A percentile compares a stretch with the other conserved stretches of the same genome.
These are phyloP conservation scores for Auricularia heimuer DNA, from an alignment of 768 basidiomycete species.

Conservation along the genomic window DNA sequence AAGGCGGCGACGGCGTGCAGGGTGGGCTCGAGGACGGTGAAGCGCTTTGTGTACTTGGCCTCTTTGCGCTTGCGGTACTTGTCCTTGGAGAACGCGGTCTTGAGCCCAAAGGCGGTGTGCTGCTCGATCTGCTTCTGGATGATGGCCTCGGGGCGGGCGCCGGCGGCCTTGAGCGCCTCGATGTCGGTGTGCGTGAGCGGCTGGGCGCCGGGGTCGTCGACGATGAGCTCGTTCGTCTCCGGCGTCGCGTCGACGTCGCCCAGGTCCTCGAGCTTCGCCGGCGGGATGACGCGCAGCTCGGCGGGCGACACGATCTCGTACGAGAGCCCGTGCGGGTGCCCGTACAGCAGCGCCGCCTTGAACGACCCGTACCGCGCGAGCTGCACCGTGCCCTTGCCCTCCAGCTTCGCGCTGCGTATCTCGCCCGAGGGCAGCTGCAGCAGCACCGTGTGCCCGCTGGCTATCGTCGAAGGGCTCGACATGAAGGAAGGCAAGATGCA, in stretches of 20 bases:
- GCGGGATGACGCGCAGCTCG: constrained; percentile 51
- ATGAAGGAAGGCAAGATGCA: not conserved
- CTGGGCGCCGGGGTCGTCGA: constrained; percentile 76
- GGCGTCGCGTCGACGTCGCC: constrained; percentile 75
- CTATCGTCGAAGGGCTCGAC: constrained; percentile 28
- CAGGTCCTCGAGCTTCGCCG: constrained; percentile 64
- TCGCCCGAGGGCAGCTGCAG: constrained; percentile 72
- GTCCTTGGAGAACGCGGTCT: constrained; percentile 98
- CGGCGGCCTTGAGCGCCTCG: constrained; percentile 68
- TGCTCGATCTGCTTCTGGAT: constrained; percentile 89
- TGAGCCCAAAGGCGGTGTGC: constrained; percentile 84
- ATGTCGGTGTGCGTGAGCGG: constrained; percentile 80
- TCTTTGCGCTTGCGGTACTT: constrained; percentile 96
- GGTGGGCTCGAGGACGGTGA: constrained; percentile 76
- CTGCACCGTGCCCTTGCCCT: constrained; percentile 57
- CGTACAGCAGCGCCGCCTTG: constrained; percentile 62
- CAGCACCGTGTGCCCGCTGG: constrained; percentile 67
- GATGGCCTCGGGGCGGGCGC: constrained; percentile 85
- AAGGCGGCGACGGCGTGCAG: constrained; percentile 80
- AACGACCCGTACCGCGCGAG: constrained; percentile 79
- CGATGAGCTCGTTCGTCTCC: constrained; percentile 93
- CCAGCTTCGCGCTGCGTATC: constrained; percentile 62
- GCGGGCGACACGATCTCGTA: constrained; percentile 71
- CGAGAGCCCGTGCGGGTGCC: constrained; percentile 76
- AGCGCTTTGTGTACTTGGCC: constrained; percentile 60